phyloP scores from a whole-genome alignment of 768 basidiomycete genomes.

The Xerocomellus intermedius region DNA sequence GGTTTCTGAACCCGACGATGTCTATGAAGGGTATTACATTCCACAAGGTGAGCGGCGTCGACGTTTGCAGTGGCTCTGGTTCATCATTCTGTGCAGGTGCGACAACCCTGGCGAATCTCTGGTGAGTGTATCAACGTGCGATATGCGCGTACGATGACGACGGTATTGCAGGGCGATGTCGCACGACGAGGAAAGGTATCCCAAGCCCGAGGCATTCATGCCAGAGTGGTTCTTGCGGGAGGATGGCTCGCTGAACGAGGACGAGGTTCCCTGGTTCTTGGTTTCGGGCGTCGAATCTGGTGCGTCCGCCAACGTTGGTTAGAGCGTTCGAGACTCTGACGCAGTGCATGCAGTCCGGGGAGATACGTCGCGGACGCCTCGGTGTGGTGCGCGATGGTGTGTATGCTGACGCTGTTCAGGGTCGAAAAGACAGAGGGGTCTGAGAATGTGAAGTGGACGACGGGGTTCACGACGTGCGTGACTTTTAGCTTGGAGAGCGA shows the following conservation, averaged over 20 bases:
- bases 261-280: constrained; percentile 14
- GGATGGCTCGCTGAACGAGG: constrained; percentile 17
- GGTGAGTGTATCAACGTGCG: background rate
- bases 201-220: constrained; percentile 34
- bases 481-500: too few species aligned
- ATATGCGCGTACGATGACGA: background rate
- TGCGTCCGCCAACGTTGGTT: background rate
- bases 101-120: constrained; percentile 8
- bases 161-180: constrained; percentile 37
- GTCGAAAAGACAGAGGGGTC: constrained; percentile 12
- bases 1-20: constrained; percentile 23
- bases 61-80: background rate
- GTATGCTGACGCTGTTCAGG: constrained; percentile 12
- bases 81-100: constrained; percentile 6
- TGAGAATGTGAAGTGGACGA: constrained; percentile 17
- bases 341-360: constrained; percentile 10
- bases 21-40: constrained; percentile 37
- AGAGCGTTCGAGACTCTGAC: background rate
- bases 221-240: constrained; percentile 37
- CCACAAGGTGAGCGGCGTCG: constrained; percentile 17
- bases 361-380: constrained; percentile 23
- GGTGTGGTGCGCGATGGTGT: constrained; percentile 22
- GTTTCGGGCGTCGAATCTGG: constrained; percentile 25
- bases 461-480: constrained; percentile 12
- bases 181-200: constrained; percentile 37